Evolutionary conservation across 1,284 basidiomycete species (phyloP).

Genomic region (Apiotrichum akiyoshidainum): DNA sequence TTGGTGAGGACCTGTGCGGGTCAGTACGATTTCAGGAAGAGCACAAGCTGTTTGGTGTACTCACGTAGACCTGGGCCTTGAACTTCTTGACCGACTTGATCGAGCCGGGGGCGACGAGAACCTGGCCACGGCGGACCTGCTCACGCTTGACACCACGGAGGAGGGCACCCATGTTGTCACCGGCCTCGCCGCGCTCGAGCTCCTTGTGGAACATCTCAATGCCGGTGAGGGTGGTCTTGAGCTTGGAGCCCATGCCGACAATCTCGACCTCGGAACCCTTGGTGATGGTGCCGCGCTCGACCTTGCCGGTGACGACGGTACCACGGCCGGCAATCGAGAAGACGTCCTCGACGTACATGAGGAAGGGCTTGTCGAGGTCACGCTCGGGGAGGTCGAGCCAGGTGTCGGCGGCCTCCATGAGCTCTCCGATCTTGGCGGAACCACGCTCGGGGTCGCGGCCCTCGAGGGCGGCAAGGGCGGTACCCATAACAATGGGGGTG

Average conservation of each 20-base stretch:
- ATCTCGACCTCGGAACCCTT: slow-evolving; percentile 96
- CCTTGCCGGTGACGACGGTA: slow-evolving; percentile 95
- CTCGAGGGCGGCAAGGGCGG: slow-evolving; percentile 91
- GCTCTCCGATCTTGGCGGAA: slow-evolving; percentile 72
- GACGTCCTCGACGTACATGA: slow-evolving; percentile 94
- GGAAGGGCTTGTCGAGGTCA: slow-evolving; percentile 97
- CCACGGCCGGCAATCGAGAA: slow-evolving; percentile 99
- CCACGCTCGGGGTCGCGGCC: slow-evolving; percentile 76
- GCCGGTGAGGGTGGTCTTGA: slow-evolving; percentile 94
- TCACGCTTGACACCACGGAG: slow-evolving; percentile 97
- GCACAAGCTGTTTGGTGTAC: slow-evolving; percentile 33
- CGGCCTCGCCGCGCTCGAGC: slow-evolving; percentile 94
- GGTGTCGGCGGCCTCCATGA: slow-evolving; percentile 82
- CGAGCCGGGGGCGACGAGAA: slow-evolving; percentile 83
- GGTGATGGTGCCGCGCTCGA: slow-evolving; percentile 87
- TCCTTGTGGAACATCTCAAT: slow-evolving; percentile 99
- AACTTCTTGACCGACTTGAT: slow-evolving; percentile 95
- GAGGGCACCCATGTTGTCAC: slow-evolving; percentile 98
- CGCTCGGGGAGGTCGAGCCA: slow-evolving; percentile 96
- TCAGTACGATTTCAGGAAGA: neutral
- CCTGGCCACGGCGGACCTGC: slow-evolving; percentile 89
- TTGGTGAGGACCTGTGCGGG: slow-evolving; percentile 68
- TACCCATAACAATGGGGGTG: slow-evolving; percentile 96
- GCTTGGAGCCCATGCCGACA: slow-evolving; percentile 73
- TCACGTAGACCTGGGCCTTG: slow-evolving; percentile 81